Conservation (phyloP, 208 protist genomes). For the Trypanosoma brucei region DNA sequence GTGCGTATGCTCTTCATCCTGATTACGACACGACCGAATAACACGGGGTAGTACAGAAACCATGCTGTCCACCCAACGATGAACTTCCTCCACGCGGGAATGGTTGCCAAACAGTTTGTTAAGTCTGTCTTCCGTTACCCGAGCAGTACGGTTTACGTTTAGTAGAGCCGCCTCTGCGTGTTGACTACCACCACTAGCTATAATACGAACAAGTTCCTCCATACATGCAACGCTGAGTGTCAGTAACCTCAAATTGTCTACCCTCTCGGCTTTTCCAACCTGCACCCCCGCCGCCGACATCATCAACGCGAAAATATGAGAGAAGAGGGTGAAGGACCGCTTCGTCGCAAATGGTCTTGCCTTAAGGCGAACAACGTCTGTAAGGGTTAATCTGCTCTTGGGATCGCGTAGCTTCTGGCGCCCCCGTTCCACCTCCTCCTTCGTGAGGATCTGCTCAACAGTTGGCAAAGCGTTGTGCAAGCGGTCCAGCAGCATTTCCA, state of each 20-base stretch:
- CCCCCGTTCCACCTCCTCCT: conserved; percentile 74
- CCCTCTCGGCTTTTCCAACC: neutral
- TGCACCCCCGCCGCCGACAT: conserved; percentile 11
- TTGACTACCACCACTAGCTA: conserved; percentile 78
- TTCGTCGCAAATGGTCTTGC: conserved; percentile 82
- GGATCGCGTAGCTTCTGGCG: conserved; percentile 74
- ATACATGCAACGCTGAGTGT: conserved; percentile 58
- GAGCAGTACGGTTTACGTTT: conserved; percentile 63
- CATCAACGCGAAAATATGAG: conserved; percentile 43
- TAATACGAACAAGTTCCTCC: conserved; percentile 84
- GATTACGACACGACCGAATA: conserved; percentile 7
- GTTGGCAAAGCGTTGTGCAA: conserved; percentile 85
- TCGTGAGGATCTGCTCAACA: conserved; percentile 72
- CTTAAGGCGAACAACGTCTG: conserved; percentile 78
- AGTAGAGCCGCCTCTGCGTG: conserved; percentile 85
- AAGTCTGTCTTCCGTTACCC: conserved; percentile 67
- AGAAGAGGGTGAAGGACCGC: conserved; percentile 68
- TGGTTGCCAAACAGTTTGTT: conserved; percentile 83
- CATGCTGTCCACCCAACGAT: conserved; percentile 41
- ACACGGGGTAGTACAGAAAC: conserved; percentile 5
- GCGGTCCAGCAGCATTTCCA: conserved; percentile 86
- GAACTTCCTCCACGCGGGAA: conserved; percentile 53
- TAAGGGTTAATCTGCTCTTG: conserved; percentile 64
- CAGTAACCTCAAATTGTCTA: conserved; percentile 27
- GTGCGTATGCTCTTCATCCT: neutral